These are phyloP conservation scores for Pittosporum tobira DNA, from an alignment of 129 eudicot genomes.

Conservation along the genomic window DNA sequence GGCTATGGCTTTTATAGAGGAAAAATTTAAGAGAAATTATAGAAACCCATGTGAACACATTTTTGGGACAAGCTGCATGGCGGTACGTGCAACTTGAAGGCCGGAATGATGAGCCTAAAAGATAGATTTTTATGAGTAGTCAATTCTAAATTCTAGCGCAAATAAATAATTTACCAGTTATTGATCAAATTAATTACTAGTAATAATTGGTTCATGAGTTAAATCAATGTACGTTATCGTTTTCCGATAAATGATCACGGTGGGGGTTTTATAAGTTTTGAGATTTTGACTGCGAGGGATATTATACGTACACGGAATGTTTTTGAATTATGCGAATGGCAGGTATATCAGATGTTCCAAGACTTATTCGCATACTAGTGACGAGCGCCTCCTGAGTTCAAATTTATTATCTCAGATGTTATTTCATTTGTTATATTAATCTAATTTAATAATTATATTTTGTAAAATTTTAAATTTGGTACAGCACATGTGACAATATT, in stretches of 20 bases:
- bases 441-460: too few relatives aligned
- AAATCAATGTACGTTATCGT: too few relatives aligned
- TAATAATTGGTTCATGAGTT: not conserved
- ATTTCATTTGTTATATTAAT: too few relatives aligned
- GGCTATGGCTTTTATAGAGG: constrained; percentile 2
- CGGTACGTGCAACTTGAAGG: not conserved
- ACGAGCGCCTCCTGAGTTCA: too few relatives aligned
- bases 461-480: too few relatives aligned
- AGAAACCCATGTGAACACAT: constrained; percentile 3
- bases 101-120: constrained; percentile 1
- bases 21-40: not conserved
- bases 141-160: not conserved
- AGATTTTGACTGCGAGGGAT: not conserved
- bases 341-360: too few relatives aligned
- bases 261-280: not conserved
- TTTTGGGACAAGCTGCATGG: not conserved
- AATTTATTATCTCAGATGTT: too few relatives aligned
- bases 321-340: too few relatives aligned
- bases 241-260: not conserved
- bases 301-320: too few relatives aligned
- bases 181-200: not conserved
- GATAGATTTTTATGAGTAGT: not conserved
- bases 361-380: too few relatives aligned
- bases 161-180: not conserved
- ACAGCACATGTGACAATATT: too few relatives aligned